These are phyloP conservation scores for Neoascochyta sp. DNA, from an alignment of 2,329 filamentous ascomycete genomes.

Conservation along the genomic window DNA sequence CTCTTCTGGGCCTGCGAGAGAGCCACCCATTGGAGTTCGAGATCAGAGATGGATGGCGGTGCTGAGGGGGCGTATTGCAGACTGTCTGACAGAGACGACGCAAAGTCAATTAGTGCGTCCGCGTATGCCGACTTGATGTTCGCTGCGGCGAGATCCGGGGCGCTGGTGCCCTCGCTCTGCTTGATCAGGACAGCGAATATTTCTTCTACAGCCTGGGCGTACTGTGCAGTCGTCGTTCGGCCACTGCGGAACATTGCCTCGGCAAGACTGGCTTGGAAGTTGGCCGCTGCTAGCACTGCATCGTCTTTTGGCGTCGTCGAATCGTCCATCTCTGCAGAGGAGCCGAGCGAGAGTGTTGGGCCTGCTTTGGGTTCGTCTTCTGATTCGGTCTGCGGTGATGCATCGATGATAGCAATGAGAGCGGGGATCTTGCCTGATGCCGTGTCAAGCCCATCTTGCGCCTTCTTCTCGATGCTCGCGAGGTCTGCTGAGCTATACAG, in stretches of 20 bases:
- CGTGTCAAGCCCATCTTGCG: slow-evolving; percentile 54
- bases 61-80: slow-evolving; percentile 12
- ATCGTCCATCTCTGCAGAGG: slow-evolving; percentile 15
- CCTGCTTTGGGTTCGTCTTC: slow-evolving; percentile 28
- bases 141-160: slow-evolving; percentile 49
- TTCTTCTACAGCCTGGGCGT: slow-evolving; percentile 44
- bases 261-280: slow-evolving; percentile 54
- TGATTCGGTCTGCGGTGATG: slow-evolving; percentile 12
- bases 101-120: slow-evolving; percentile 54
- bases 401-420: slow-evolving; percentile 45
- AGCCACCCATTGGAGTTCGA: slow-evolving; percentile 32
- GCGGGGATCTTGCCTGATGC: slow-evolving; percentile 52
- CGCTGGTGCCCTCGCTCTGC: slow-evolving; percentile 48
- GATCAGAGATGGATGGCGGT: slow-evolving; percentile 12
- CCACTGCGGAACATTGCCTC: slow-evolving; percentile 55
- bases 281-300: slow-evolving; percentile 53
- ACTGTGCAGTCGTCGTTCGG: slow-evolving; percentile 51
- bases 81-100: slow-evolving; percentile 43
- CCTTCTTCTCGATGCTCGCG: slow-evolving; percentile 53
- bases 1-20: slow-evolving; percentile 29
- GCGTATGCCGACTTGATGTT: slow-evolving; percentile 54
- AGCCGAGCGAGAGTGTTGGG: slow-evolving; percentile 32
- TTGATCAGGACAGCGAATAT: slow-evolving; percentile 32
- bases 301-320: slow-evolving; percentile 48
- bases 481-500: slow-evolving; percentile 47